These are phyloP conservation scores for Macroventuria anomochaeta DNA, from an alignment of 2,329 filamentous ascomycete genomes.

Conservation along the genomic window DNA sequence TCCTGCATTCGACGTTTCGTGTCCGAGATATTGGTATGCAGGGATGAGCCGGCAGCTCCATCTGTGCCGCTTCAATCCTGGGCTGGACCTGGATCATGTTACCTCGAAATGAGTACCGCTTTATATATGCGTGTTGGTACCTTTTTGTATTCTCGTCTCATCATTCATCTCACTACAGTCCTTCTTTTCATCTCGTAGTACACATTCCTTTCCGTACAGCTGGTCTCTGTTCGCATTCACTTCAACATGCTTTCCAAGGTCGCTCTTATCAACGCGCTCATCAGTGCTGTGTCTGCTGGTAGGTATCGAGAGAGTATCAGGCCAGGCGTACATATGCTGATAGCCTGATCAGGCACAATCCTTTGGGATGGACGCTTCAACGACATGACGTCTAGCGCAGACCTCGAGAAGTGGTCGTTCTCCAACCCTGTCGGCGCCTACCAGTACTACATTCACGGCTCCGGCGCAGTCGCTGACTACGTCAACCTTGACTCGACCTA, in stretches of 20 bases:
- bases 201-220: constrained; percentile 26
- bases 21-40: constrained; percentile 26
- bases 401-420: constrained; percentile 69
- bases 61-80: constrained; percentile 15
- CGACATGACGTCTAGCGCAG: constrained; percentile 60
- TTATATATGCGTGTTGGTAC: constrained; percentile 18
- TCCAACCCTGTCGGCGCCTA: constrained; percentile 71
- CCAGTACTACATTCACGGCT: constrained; percentile 79
- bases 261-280: constrained; percentile 41
- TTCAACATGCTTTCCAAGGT: constrained; percentile 42
- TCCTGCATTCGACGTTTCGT: constrained; percentile 26
- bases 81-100: constrained; percentile 16
- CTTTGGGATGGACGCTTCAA: constrained; percentile 73
- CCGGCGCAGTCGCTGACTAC: constrained; percentile 63
- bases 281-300: constrained; percentile 44
- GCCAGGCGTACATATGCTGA: background rate
- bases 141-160: background rate
- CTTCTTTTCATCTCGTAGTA: constrained; percentile 28
- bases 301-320: background rate
- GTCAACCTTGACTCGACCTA: constrained; percentile 69
- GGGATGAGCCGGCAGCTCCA: constrained; percentile 19
- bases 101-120: constrained; percentile 9
- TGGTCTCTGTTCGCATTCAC: constrained; percentile 30
- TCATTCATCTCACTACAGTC: constrained; percentile 26
- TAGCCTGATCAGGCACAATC: constrained; percentile 49